phyloP scores from a whole-genome alignment of 2,329 filamentous ascomycete species.

The Periconia macrospinosa region DNA sequence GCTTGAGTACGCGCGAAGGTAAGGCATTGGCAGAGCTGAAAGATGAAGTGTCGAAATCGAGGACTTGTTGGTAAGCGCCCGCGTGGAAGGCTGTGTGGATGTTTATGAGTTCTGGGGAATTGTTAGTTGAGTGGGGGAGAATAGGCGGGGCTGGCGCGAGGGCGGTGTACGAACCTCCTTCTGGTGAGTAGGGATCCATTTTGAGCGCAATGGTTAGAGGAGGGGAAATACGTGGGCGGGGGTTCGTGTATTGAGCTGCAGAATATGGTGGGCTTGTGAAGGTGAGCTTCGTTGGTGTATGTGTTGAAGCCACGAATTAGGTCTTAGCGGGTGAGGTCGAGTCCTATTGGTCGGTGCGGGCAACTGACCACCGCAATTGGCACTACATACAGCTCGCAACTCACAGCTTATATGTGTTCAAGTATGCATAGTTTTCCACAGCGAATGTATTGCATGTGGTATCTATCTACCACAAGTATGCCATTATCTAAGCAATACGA shows the following conservation, averaged over 20 bases:
- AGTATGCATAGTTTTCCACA: not conserved
- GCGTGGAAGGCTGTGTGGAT: constrained; percentile 69
- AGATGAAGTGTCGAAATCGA: constrained; percentile 80
- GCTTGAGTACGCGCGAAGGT: constrained; percentile 74
- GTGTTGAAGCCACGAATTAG: constrained; percentile 33
- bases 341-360: not conserved
- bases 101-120: constrained; percentile 62
- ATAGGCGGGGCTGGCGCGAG: not conserved
- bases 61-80: constrained; percentile 82
- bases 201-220: not conserved
- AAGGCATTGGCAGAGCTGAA: constrained; percentile 79
- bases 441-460: not conserved
- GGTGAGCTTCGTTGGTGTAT: constrained; percentile 5
- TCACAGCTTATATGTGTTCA: not conserved
- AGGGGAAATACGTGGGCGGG: not conserved
- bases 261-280: constrained; percentile 9
- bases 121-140: constrained; percentile 14
- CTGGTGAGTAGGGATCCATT: constrained; percentile 64
- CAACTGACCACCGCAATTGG: not conserved
- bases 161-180: constrained; percentile 56
- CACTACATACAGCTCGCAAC: not conserved
- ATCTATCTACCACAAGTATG: not conserved
- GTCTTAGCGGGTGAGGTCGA: not conserved
- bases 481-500: constrained; percentile 6
- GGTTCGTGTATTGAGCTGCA: not conserved